Percentiles rank a stretch among this genome's conserved stretches.
Evolutionary conservation across 495 filamentous ascomycete genomes (phyloP).

Genomic region (Extremus antarcticus): DNA sequence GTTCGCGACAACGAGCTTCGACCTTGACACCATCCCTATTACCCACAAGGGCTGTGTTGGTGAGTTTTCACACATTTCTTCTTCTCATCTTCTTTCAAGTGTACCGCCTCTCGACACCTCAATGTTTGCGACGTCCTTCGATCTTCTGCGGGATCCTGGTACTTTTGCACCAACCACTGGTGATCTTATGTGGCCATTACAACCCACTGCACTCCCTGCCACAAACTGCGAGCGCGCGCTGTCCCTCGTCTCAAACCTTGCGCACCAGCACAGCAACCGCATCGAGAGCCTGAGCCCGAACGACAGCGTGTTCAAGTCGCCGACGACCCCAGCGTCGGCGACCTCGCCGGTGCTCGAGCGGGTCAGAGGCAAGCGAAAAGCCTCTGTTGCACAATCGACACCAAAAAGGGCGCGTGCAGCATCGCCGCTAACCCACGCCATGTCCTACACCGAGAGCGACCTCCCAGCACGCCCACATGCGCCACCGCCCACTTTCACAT

Average conservation of each 20-base stretch:
- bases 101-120: constrained; percentile 1
- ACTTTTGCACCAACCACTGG: background rate
- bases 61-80: constrained; percentile 50
- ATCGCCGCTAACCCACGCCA: constrained; percentile 7
- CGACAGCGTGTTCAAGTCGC: constrained; percentile 38
- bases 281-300: constrained; percentile 4
- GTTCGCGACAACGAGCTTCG: constrained; percentile 38
- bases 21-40: constrained; percentile 41
- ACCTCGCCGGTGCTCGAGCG: constrained; percentile 29
- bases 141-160: background rate
- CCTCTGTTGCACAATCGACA: background rate
- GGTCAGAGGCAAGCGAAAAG: constrained; percentile 6
- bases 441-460: constrained; percentile 3
- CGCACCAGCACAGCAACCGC: constrained; percentile 8
- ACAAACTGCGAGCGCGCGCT: background rate
- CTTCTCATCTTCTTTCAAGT: constrained; percentile 16
- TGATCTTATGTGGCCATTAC: background rate
- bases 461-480: constrained; percentile 10
- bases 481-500: constrained; percentile 23
- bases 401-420: background rate
- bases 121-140: constrained; percentile 15
- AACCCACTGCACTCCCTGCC: background rate
- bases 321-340: constrained; percentile 39
- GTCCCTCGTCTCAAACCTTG: constrained; percentile 25
- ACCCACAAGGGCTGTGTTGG: constrained; percentile 71